Base-by-base conservation (phyloP, 1,284 basidiomycete species). In the Rhizopogon hawkerae region DNA sequence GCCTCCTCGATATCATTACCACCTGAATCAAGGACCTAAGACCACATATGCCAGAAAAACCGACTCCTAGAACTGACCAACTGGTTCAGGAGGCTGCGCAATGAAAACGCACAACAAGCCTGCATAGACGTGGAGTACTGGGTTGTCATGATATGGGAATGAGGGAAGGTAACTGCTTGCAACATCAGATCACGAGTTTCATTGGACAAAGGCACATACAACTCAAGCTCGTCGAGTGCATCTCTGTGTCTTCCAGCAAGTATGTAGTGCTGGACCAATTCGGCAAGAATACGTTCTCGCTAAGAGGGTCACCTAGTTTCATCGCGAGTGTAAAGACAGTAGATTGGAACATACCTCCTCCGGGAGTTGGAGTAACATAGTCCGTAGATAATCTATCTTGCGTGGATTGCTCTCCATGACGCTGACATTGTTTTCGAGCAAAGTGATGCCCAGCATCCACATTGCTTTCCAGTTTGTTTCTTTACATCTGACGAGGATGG, bases 121-220 rank as follows among this genome's bases (percentile, higher is more conserved):
- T 2, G 90, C 90, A 56, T 93, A 92, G 6, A 81, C 71, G 59
- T 93, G 89, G 34, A 94, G 70, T 2, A 81, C 69, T 1, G 85
- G 76, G 52, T 89, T 88, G 54, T 90, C 85, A 59, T 84, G 81
- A 68, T 85, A 94, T 0, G 92, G 92, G 62, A 86, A 85, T 1
- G 87, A 85, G 0, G 88, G 83, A 9, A 94, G 74, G 62, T 89
- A 93, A 31, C 89, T 93, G 56, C 5, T 36, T 26, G 39, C 34
- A 55, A 47, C 46, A 36, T 51, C 18, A 53, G 37, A 62, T 49
- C 26, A 37, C 24, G 4, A 41, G 33, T 29, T 35, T 31, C 7
- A 23, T 53, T 50, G 7, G 36, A 41, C 21, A 33, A 6, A 46
- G 47, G 5, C 13, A 67, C 80, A 58, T 66, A 92, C 88, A 92